phyloP scores from a whole-genome alignment of 495 filamentous ascomycete species.

The Pyronema omphalodes region DNA sequence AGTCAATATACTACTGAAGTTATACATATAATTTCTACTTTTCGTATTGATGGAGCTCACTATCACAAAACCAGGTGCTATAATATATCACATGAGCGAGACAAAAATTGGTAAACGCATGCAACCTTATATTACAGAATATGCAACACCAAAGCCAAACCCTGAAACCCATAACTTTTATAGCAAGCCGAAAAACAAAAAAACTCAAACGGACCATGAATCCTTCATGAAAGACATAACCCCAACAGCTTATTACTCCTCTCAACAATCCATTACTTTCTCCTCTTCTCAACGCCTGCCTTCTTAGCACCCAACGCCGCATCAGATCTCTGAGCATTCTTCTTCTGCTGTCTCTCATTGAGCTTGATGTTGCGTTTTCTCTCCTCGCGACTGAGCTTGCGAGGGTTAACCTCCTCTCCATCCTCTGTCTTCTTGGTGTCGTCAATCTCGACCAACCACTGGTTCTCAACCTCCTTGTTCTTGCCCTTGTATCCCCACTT shows the following conservation, averaged over 20 bases:
- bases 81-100: not conserved
- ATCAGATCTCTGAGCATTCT: conserved; percentile 39
- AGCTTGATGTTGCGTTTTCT: conserved; percentile 47
- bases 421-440: conserved; percentile 45
- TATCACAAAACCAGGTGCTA: no score
- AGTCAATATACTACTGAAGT: no score
- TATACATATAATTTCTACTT: no score
- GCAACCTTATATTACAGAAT: not conserved
- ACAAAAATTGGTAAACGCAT: not conserved
- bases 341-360: conserved; percentile 51
- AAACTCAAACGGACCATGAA: not conserved
- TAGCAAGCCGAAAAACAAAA: not conserved
- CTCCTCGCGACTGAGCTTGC: conserved; percentile 41
- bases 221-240: not conserved
- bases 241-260: not conserved
- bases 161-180: not conserved
- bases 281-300: conserved; percentile 13
- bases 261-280: not conserved
- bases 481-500: conserved; percentile 91
- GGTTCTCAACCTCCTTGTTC: conserved; percentile 57
- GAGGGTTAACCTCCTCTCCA: conserved; percentile 39
- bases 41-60: no score
- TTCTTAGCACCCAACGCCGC: conserved; percentile 13
- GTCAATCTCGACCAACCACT: conserved; percentile 85
- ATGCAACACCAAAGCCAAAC: not conserved